phyloP scores from a whole-genome alignment of 768 basidiomycete species.

The Russula olivacea region DNA sequence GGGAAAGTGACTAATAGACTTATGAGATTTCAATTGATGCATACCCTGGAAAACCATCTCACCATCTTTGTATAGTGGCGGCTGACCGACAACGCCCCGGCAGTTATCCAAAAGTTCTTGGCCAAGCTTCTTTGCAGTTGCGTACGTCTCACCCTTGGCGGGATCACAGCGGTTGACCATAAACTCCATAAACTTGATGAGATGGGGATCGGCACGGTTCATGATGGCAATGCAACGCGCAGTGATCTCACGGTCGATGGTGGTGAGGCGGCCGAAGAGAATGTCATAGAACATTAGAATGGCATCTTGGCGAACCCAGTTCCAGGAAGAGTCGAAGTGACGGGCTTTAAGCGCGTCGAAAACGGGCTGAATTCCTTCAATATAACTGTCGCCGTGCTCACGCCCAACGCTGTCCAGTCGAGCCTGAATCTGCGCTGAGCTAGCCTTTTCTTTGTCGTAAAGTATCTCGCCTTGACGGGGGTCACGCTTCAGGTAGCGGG shows the following conservation, averaged over 20 bases:
- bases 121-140: conserved; percentile 94
- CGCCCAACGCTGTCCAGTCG: conserved; percentile 81
- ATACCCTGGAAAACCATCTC: conserved; percentile 28
- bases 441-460: conserved; percentile 81
- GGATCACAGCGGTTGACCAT: conserved; percentile 81
- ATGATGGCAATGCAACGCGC: conserved; percentile 96
- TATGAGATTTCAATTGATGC: neutral
- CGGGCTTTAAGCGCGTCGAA: conserved; percentile 96
- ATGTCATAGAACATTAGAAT: conserved; percentile 98
- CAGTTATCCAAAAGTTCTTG: conserved; percentile 95
- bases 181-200: conserved; percentile 94
- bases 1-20: conserved; percentile 83
- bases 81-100: conserved; percentile 68
- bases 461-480: conserved; percentile 88
- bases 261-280: conserved; percentile 89
- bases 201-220: conserved; percentile 92
- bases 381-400: conserved; percentile 91
- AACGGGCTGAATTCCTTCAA: conserved; percentile 90
- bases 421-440: conserved; percentile 63
- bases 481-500: conserved; percentile 93
- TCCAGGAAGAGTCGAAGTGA: conserved; percentile 98
- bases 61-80: conserved; percentile 97
- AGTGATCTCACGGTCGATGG: conserved; percentile 93
- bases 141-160: conserved; percentile 82
- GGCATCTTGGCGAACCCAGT: conserved; percentile 98